Evolutionary conservation across 164 flowering plant species (phyloP), one percentile per base, ranked within the genome.

Genomic region (Akebia trifoliata): DNA sequence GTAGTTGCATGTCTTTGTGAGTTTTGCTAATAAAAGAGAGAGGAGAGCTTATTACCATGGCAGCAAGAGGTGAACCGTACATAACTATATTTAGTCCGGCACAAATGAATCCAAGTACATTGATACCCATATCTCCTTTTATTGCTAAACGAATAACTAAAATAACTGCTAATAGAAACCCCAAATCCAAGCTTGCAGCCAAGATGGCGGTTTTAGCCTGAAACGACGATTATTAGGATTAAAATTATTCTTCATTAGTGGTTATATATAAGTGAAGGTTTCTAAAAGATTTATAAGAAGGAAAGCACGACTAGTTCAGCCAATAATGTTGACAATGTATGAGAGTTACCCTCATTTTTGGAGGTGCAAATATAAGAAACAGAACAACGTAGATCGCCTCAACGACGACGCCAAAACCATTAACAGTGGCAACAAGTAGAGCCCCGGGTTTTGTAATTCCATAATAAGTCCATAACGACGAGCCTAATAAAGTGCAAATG

Each of bases 381-480:
- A 81, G 31, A n/a, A 56, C 18, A 14, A 83, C 32, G 34, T 61
- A 83, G 1, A 77, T 37, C 4, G 52, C 40, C 60, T 81, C 78
- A 1, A 66, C 64, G 3, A 77, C 43, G 2, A 64, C 61, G 5
- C 89, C 89, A 36, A 83, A 77, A 2, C 78, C 79, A 64, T 81
- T 81, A 6, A 81, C 63, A 18, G 86, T 81, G 25, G 89, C 77
- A 0, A 83, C 79, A 0, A 83, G 78, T 2, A 64, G n/a, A 4
- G 63, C 66, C 5, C 66, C 76, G 1, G 89, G 77, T 65, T 71
- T 78, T 21, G 38, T 62, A 4, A 75, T 14, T 31, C 86, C 89
- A 42, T 81, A 83, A 59, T 73, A 80, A 43, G 77, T 73, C 88
- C 88, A 78, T 21, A 75, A 44, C 22, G 56, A 62, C 7, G 83